phyloP scores from a whole-genome alignment of 768 basidiomycete species.

The Auriscalpium vulgare region DNA sequence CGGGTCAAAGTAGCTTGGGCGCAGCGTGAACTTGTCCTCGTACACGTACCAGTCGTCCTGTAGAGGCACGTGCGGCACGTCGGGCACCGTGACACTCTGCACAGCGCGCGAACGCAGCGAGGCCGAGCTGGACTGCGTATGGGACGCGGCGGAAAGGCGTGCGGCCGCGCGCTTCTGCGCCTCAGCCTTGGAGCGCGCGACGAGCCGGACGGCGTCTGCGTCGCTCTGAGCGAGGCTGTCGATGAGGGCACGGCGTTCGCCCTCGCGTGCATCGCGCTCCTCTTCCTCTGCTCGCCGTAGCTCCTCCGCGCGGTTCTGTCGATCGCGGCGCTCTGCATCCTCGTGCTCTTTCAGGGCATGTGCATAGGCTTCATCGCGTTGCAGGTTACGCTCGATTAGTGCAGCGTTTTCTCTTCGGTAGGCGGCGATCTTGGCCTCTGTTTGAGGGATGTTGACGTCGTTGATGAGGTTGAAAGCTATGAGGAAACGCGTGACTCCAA shows the following conservation, averaged over 20 bases:
- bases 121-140: conserved; percentile 16
- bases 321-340: conserved; percentile 66
- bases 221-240: conserved; percentile 74
- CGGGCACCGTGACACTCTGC: conserved; percentile 59
- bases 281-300: conserved; percentile 63
- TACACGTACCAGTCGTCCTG: conserved; percentile 73
- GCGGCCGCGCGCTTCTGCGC: conserved; percentile 55
- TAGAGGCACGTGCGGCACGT: conserved; percentile 73
- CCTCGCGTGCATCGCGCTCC: conserved; percentile 69
- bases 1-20: conserved; percentile 58
- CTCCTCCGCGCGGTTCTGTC: conserved; percentile 60
- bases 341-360: conserved; percentile 71
- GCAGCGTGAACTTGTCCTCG: conserved; percentile 55
- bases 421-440: conserved; percentile 74
- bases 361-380: conserved; percentile 72
- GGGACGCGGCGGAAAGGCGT: conserved; percentile 32
- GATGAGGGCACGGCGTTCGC: conserved; percentile 65
- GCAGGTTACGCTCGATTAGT: conserved; percentile 75
- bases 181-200: conserved; percentile 60
- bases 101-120: conserved; percentile 56
- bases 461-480: conserved; percentile 90
- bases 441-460: conserved; percentile 70
- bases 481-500: conserved; percentile 3
- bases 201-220: conserved; percentile 59
- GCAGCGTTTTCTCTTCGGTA: conserved; percentile 79